Evolutionary conservation across 202 grass and related monocot species (phyloP), one percentile per base, ranked within the genome.

Genomic region (Elaeis oleifera): DNA sequence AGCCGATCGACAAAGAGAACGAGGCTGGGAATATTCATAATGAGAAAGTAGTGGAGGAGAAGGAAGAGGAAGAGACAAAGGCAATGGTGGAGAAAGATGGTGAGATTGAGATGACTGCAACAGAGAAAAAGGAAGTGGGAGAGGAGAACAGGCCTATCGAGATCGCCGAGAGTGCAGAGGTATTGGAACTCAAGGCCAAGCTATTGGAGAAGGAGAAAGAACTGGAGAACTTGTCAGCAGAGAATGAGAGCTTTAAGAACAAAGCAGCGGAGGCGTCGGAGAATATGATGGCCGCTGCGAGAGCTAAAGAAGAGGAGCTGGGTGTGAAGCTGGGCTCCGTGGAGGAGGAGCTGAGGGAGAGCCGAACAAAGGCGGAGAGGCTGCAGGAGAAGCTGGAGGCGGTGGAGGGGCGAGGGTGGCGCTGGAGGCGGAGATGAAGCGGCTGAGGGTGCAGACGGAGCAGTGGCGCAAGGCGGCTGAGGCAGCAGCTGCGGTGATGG

Each of bases 191-290:
- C 1, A 89, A 80, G 58, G 62, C 67, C 39, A 89, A 80, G 66
- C 62, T 95, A 48, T n/a, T 23, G 57, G 79, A 79, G 59, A 80
- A 75, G 62, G 82, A 95, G 23, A 49, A 68, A 58, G 73, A 81
- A 16, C 32, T 89, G 53, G 79, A 71, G 6, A 44, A 26, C 2
- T 74, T 83, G 44, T 51, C 70, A 14, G 70, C 77, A n/a, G 90
- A 95, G 62, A 85, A 89, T 51, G 78, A 65, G 0, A 85, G 85
- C 54, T 77, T 95, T 18, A 89, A 78, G 81, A 95, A 76, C 59
- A 78, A 68, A 66, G 70, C 67, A 5, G 78, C 52, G 4, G 88
- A 75, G 14, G 69, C 74, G 1, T 63, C 63, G 15, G 75, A 65
- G 36, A 44, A 13, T 44, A 9, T 13, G 8, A 44, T 44, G 36